These are phyloP conservation scores for Pichiaceae sp. DNA, from an alignment of 1,139 yeast genomes.

Conservation along the genomic window DNA sequence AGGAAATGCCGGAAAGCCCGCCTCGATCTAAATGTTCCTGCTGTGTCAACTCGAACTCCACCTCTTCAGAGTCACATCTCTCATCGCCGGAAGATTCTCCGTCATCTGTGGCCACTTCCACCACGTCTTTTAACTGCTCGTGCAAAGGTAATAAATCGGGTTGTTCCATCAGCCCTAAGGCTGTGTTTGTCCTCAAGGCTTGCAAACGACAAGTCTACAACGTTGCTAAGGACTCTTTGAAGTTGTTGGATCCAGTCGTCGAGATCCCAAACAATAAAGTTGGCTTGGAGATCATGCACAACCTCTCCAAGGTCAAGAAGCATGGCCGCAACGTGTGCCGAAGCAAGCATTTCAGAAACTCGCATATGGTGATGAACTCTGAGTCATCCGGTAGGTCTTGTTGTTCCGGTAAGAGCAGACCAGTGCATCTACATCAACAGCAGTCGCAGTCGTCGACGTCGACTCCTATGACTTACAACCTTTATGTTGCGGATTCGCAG, in stretches of 20 bases:
- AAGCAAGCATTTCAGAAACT: slow-evolving; percentile 2
- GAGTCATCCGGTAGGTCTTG: slow-evolving; percentile 1
- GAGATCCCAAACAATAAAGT: slow-evolving; percentile 23
- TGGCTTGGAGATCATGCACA: slow-evolving; percentile 21
- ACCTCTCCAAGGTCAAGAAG: slow-evolving; percentile 10
- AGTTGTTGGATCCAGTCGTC: slow-evolving; percentile 24
- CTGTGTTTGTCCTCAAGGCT: slow-evolving; percentile 38
- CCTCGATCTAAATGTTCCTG: slow-evolving; percentile 2
- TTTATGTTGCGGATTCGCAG: slow-evolving; percentile 29
- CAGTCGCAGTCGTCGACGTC: not conserved
- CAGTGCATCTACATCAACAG: not conserved
- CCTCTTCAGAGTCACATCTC: not conserved
- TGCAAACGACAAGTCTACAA: slow-evolving; percentile 45
- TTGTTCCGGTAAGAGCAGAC: not conserved
- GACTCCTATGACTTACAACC: slow-evolving; percentile 14
- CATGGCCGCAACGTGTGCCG: slow-evolving; percentile 12
- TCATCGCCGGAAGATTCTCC: slow-evolving; percentile 2
- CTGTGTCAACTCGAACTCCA: not conserved
- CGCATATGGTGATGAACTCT: not conserved
- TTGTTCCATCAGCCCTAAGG: slow-evolving; percentile 8
- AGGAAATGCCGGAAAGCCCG: too few relatives aligned
- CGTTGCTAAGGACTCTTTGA: slow-evolving; percentile 32
- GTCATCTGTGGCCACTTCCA: not conserved
- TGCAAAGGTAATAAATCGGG: slow-evolving; percentile 3
- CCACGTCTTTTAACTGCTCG: not conserved